A percentile compares a stretch with the other conserved stretches of the same genome.
phyloP scores from a whole-genome alignment of 129 eudicot species.

The Pseudognaphalium luteoalbum region DNA sequence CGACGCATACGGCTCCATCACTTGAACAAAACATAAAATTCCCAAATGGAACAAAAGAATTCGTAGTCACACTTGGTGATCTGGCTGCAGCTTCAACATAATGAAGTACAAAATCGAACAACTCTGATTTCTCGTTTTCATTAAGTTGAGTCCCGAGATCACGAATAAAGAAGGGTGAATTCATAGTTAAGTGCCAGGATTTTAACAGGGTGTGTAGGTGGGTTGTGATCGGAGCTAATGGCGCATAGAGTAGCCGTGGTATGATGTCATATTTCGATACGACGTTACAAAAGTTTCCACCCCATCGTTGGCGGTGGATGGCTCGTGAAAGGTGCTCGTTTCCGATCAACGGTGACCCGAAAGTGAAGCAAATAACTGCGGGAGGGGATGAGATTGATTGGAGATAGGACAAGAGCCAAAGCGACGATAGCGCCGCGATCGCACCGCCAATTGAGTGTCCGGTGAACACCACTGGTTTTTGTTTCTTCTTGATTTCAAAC shows the following conservation, averaged over 20 bases:
- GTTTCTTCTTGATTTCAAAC: constrained; percentile 45
- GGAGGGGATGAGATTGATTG: constrained; percentile 47
- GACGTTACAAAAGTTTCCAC: constrained; percentile 74
- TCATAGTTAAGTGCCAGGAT: constrained; percentile 60
- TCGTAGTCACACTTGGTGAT: constrained; percentile 2
- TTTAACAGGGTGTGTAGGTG: constrained; percentile 54
- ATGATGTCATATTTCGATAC: constrained; percentile 69
- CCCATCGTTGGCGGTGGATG: constrained; percentile 70
- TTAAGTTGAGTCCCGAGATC: constrained; percentile 39
- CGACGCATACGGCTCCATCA: constrained; percentile 76
- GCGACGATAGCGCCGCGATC: constrained; percentile 75
- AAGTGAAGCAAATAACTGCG: constrained; percentile 76
- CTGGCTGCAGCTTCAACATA: constrained; percentile 30
- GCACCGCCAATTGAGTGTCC: constrained; percentile 94
- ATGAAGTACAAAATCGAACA: constrained; percentile 40
- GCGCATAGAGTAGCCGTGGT: constrained; percentile 75
- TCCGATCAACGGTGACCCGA: constrained; percentile 86
- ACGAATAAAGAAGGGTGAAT: constrained; percentile 29
- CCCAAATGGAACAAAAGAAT: constrained; percentile 72
- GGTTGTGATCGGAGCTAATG: constrained; percentile 38
- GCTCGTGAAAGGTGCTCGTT: constrained; percentile 60
- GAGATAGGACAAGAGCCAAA: constrained; percentile 65
- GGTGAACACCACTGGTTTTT: constrained; percentile 69
- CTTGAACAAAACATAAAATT: constrained; percentile 71
- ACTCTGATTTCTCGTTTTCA: constrained; percentile 30